Conservation (phyloP, 495 filamentous ascomycete species). For the Cercophora samala region DNA sequence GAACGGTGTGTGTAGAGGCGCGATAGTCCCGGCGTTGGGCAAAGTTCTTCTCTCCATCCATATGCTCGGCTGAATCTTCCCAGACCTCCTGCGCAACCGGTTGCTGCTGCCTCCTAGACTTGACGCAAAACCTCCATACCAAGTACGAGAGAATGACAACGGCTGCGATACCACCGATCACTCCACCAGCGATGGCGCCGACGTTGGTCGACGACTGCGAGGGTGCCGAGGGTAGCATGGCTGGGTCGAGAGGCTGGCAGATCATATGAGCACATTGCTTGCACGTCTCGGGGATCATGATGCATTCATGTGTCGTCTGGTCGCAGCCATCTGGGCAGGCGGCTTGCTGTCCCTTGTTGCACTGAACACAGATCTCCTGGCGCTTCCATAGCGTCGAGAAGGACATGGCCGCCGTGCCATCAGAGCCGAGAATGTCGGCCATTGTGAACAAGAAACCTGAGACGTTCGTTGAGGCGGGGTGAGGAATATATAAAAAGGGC, state of each 20-base stretch:
- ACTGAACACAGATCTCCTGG: constrained; percentile 22
- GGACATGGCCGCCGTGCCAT: constrained; percentile 1
- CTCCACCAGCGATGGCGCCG: constrained; percentile 81
- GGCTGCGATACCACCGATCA: constrained; percentile 69
- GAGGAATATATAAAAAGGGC: constrained; percentile 1
- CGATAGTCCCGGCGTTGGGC: constrained; percentile 60
- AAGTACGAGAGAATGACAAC: constrained; percentile 70
- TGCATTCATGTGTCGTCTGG: constrained; percentile 29
- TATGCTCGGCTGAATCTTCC: constrained; percentile 51
- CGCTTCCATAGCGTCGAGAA: constrained; percentile 21
- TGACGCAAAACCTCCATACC: constrained; percentile 83
- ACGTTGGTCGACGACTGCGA: constrained; percentile 55
- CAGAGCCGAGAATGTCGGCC: not conserved
- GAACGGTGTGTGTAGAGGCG: constrained; percentile 79
- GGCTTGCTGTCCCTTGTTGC: constrained; percentile 25
- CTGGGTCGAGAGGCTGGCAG: constrained; percentile 28
- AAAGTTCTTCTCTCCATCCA: constrained; percentile 57
- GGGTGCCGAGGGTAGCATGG: constrained; percentile 26
- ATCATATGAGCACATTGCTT: constrained; percentile 38
- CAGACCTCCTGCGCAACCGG: constrained; percentile 53
- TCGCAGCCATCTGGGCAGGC: constrained; percentile 27
- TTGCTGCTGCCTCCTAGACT: constrained; percentile 67
- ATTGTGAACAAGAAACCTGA: not conserved
- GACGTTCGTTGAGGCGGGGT: not conserved
- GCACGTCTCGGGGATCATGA: constrained; percentile 36